A percentile compares a stretch with the other conserved stretches of the same genome.
Conservation (phyloP, 208 protist species). For the Dictyostelium gargantuum region DNA sequence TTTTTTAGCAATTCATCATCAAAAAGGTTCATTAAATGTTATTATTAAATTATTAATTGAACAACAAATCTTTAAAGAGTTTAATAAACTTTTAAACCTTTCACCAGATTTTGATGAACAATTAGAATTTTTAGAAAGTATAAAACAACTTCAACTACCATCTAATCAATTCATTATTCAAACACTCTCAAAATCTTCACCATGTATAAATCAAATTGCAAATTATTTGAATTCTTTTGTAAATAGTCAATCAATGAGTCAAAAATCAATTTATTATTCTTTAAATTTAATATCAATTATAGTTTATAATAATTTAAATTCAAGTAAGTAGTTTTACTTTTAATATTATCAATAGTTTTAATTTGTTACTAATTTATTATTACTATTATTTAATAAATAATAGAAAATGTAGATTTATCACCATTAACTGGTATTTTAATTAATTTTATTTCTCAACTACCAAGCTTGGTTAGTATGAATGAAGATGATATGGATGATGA, state of each 20-base stretch:
- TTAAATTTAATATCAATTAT: slow-evolving; percentile 57
- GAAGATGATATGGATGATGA: neutral
- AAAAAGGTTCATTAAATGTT: neutral
- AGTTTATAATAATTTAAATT: neutral
- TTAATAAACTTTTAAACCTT: neutral
- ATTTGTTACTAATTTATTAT: too few relatives aligned
- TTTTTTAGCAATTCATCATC: neutral
- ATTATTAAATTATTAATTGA: neutral
- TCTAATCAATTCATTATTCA: neutral
- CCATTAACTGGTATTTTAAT: slow-evolving; percentile 50
- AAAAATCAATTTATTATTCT: slow-evolving; percentile 20
- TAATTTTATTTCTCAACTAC: slow-evolving; percentile 48
- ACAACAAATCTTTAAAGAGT: neutral
- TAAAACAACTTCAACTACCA: neutral
- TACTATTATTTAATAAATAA: too few relatives aligned
- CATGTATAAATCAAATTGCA: neutral
- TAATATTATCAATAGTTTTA: neutral
- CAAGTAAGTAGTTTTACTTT: neutral
- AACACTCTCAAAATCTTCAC: neutral
- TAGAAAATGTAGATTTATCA: neutral
- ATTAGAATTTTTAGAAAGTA: neutral
- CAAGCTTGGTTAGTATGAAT: neutral
- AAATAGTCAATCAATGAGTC: neutral
- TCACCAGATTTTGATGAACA: neutral
- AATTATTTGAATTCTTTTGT: neutral